Conservation (phyloP, 179 eudicot genomes). For the Silene coronaria region DNA sequence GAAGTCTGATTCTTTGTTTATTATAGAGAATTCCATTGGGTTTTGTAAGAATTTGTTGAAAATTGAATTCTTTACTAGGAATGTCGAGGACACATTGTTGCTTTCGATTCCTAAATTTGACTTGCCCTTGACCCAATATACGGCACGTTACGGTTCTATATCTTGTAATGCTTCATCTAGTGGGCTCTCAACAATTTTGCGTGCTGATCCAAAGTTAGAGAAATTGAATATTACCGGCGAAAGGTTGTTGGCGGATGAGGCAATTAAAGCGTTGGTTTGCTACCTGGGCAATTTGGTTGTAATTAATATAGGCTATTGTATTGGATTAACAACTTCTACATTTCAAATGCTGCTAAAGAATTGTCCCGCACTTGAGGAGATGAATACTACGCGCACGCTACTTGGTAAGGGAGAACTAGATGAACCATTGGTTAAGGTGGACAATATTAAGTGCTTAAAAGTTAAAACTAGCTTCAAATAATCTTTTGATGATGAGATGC, state of each 20-base stretch:
- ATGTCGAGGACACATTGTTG: neutral
- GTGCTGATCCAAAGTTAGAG: neutral
- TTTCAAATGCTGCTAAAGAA: neutral
- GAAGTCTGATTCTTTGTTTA: neutral
- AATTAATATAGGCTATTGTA: neutral
- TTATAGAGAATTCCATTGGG: neutral
- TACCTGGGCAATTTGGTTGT: neutral
- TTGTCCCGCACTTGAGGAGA: neutral
- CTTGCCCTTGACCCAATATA: constrained; percentile 1
- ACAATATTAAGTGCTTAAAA: neutral
- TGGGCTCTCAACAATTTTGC: neutral
- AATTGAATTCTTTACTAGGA: neutral
- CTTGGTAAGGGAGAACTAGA: neutral
- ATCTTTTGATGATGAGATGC: neutral
- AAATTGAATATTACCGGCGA: neutral
- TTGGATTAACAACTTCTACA: neutral
- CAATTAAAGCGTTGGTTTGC: neutral
- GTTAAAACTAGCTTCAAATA: neutral
- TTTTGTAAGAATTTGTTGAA: neutral
- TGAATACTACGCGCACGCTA: neutral
- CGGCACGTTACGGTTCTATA: neutral
- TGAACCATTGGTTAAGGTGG: neutral
- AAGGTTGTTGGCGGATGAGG: neutral
- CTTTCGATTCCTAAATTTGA: neutral
- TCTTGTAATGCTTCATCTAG: neutral